Evolutionary conservation across 805 yeast species (phyloP), one percentile per base, ranked within the genome.

Genomic region (Kodamaea leandrae): DNA sequence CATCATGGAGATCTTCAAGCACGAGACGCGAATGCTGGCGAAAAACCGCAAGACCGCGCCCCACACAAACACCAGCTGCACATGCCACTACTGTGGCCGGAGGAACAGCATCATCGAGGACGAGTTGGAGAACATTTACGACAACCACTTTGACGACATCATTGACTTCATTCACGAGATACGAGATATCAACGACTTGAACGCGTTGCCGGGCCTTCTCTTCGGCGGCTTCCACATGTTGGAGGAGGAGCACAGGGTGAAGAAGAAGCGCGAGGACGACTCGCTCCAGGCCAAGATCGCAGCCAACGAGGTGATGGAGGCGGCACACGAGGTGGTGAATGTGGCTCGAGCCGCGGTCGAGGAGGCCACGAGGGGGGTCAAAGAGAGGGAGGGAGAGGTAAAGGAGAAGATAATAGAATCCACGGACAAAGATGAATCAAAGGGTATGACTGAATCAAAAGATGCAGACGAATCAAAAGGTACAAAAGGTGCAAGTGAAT

Each of bases 51-150:
- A 79, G 14, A 26, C n/a, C 35, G 28, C 32, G 14, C 29, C 28
- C 19, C 36, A 36, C 42, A 35, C 21, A 16, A 25, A 25, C 18
- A 34, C 45, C 21, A 48, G 49, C 28, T 89, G 96, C 58, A 73
- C 78, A 43, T 90, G 96, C 57, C 66, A 80, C 3, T 79, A 79
- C 14, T 90, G 96, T 64, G 91, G 90, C 2, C 75, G 86, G 34
- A 82, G 84, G 50, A 79, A 82, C 52, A 61, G 68, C 37, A 78
- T 86, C 12, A 76, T 87, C 47, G 93, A 85, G 54, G 80, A 78
- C 50, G 95, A 86, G 57, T 71, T 89, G 53, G 88, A 82, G 51
- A 76, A 76, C 41, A 74, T 86, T 5, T 87, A 85, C 55, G 83
- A 83, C 46, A 77, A 79, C 13, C 80, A 82, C 52, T 82, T 80